A percentile compares a stretch with the other conserved stretches of the same genome.
Conservation (phyloP, 306 rosid species). For the Prunus dulcis region DNA sequence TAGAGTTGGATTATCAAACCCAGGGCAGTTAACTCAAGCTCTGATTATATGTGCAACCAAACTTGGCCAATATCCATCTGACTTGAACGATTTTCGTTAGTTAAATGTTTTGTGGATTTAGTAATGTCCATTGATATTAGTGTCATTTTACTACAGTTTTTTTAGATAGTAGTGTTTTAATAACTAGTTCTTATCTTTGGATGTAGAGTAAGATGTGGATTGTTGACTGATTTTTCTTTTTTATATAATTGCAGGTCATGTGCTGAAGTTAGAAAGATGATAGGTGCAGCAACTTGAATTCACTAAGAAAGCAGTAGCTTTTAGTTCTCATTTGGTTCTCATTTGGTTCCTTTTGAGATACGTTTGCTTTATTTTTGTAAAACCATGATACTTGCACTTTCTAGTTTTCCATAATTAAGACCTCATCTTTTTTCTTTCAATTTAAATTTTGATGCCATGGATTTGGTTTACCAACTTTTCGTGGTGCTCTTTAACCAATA, state of each 20-base stretch:
- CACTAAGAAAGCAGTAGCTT: neutral
- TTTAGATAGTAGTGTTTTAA: neutral
- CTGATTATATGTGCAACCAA: too few species aligned
- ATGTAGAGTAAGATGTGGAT: neutral
- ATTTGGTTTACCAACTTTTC: neutral
- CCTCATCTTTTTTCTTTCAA: neutral
- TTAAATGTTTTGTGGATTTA: neutral
- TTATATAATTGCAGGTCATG: neutral
- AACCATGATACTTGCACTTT: neutral
- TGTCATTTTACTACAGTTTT: neutral
- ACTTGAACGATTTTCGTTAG: neutral
- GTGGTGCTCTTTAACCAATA: neutral
- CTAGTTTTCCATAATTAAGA: neutral
- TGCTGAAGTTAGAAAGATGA: conserved; percentile 2
- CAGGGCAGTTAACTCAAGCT: too few species aligned
- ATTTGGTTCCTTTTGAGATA: neutral
- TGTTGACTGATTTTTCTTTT: neutral
- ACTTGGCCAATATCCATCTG: neutral
- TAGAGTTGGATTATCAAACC: neutral
- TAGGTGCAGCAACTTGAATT: neutral
- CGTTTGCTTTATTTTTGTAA: neutral
- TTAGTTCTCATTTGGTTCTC: neutral
- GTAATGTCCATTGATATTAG: neutral
- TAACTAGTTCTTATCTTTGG: neutral
- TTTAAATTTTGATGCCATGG: neutral